Conservation (phyloP, 345 rosid species). For the Durio zibethinus region DNA sequence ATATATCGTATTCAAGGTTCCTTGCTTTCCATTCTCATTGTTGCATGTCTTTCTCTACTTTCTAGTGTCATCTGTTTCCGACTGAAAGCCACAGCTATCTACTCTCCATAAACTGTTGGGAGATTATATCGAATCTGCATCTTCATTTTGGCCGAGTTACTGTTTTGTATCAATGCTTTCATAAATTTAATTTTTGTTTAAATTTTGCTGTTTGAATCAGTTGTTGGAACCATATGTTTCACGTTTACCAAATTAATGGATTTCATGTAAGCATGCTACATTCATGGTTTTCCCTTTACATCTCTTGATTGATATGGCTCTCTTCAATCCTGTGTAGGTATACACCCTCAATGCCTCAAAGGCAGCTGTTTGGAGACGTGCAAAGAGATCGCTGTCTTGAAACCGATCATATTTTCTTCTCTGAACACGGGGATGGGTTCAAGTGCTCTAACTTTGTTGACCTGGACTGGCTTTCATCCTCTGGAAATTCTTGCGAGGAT, state of each 20-base stretch:
- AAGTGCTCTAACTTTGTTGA: constrained; percentile 86
- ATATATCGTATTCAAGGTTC: constrained; percentile 69
- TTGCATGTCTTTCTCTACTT: neutral
- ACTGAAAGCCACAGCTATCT: neutral
- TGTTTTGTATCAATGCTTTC: neutral
- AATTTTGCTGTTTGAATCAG: neutral
- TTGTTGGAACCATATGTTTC: neutral
- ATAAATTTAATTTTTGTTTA: neutral
- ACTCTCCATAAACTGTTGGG: neutral
- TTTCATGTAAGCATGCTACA: neutral
- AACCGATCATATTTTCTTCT: constrained; percentile 47
- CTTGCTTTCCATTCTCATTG: constrained; percentile 3
- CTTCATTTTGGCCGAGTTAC: neutral
- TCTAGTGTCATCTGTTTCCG: neutral
- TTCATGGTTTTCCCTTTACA: neutral
- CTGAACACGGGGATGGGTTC: constrained; percentile 58
- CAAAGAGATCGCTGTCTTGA: constrained; percentile 45
- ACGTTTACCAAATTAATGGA: neutral
- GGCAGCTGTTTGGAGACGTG: constrained; percentile 68
- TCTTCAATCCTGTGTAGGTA: constrained; percentile 39
- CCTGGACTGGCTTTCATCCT: constrained; percentile 83
- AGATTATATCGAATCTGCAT: constrained; percentile 1
- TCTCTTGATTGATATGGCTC: constrained; percentile 10
- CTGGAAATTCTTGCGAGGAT: constrained; percentile 85
- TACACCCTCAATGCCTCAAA: constrained; percentile 64